Evolutionary conservation across 257 asterid species (phyloP).

Genomic region (Nicotiana noctiflora): DNA sequence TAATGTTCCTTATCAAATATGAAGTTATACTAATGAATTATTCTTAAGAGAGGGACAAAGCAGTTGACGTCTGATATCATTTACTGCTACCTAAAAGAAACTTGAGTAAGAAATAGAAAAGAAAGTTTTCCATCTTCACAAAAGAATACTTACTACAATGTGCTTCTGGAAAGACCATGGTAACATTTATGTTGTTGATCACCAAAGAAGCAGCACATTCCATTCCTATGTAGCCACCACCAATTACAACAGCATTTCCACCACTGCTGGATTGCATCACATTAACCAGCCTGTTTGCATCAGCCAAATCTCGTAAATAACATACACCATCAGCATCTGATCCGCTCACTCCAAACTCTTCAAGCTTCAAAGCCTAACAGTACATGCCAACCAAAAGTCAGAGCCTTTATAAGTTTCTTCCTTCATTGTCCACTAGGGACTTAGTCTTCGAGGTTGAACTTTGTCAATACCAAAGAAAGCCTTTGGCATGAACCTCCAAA

Average conservation of each 20-base stretch:
- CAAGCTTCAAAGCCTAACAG: slow-evolving; percentile 75
- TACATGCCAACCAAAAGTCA: slow-evolving; percentile 18
- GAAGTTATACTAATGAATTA: background rate
- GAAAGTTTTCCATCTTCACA: background rate
- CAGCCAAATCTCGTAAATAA: slow-evolving; percentile 68
- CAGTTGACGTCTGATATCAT: background rate
- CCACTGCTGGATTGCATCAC: slow-evolving; percentile 62
- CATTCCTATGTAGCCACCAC: slow-evolving; percentile 95
- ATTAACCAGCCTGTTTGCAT: slow-evolving; percentile 65
- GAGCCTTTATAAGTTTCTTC: background rate
- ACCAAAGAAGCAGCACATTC: slow-evolving; percentile 89
- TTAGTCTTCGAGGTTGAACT: slow-evolving; percentile 4
- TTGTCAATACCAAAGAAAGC: slow-evolving; percentile 5
- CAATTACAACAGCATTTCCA: slow-evolving; percentile 76
- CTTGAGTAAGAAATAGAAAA: background rate
- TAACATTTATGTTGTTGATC: slow-evolving; percentile 60
- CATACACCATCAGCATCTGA: slow-evolving; percentile 75
- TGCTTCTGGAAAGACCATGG: slow-evolving; percentile 91
- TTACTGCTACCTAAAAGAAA: background rate
- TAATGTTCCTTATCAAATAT: background rate
- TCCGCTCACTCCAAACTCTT: slow-evolving; percentile 83
- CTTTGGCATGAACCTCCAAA: slow-evolving; percentile 1
- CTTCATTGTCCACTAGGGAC: background rate
- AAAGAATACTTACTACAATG: slow-evolving; percentile 59
- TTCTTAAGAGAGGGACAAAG: background rate